Conservation (phyloP, 2,329 filamentous ascomycete species). For the Xylaria multiplex region DNA sequence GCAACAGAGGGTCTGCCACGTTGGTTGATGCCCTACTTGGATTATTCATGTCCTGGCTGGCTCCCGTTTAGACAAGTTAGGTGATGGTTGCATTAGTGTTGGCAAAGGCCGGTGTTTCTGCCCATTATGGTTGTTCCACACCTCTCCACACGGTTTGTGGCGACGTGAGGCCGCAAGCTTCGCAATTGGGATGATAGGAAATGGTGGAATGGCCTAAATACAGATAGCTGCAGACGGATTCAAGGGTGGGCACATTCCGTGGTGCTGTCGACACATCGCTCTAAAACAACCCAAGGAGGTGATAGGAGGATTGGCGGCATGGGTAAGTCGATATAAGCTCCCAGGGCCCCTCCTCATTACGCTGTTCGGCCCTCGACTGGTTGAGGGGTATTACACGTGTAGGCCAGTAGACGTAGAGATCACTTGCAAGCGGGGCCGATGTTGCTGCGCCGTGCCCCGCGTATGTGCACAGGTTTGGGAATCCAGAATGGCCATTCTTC, state of each 20-base stretch:
- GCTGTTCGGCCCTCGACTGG: slow-evolving; percentile 30
- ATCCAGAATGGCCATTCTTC: slow-evolving; percentile 4
- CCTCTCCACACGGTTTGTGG: slow-evolving; percentile 14
- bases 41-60: slow-evolving; percentile 10
- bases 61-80: slow-evolving; percentile 14
- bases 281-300: slow-evolving; percentile 4
- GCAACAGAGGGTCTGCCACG: slow-evolving; percentile 45
- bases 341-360: slow-evolving; percentile 15
- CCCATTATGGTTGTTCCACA: slow-evolving; percentile 7
- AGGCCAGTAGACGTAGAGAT: slow-evolving; percentile 1
- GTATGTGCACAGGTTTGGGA: background rate
- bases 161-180: slow-evolving; percentile 10
- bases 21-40: slow-evolving; percentile 41
- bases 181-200: slow-evolving; percentile 8
- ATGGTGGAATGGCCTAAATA: slow-evolving; percentile 5
- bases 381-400: slow-evolving; percentile 33
- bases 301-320: slow-evolving; percentile 6
- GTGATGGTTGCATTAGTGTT: slow-evolving; percentile 30
- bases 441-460: slow-evolving; percentile 3
- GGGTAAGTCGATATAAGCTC: slow-evolving; percentile 18
- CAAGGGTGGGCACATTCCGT: slow-evolving; percentile 22
- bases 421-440: slow-evolving; percentile 19
- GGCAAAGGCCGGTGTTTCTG: background rate
- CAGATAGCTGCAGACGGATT: slow-evolving; percentile 19
- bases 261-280: slow-evolving; percentile 21